These are phyloP conservation scores for Mesotaenium endlicherianum DNA, from an alignment of 139 green algal species.

Conservation along the genomic window DNA sequence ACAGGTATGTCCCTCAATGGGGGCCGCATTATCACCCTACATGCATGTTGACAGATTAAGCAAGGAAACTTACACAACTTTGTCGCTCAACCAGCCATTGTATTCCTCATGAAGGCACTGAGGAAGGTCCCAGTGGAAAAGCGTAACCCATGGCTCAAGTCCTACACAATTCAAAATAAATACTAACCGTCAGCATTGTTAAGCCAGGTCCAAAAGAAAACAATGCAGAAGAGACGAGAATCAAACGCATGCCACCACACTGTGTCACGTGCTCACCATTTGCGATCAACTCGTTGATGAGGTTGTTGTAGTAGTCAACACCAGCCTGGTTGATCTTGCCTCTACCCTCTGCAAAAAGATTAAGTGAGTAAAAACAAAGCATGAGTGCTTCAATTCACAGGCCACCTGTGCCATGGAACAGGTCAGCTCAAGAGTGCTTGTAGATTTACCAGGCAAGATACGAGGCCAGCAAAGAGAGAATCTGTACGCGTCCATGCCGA, in stretches of 20 bases:
- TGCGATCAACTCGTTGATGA: constrained; percentile 26
- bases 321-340: constrained; percentile 1
- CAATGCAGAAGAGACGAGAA: background rate
- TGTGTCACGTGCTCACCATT: background rate
- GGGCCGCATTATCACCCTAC: background rate
- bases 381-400: background rate
- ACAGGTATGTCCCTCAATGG: background rate
- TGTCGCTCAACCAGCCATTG: constrained; percentile 11
- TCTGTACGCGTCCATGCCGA: constrained; percentile 59
- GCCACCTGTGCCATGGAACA: background rate
- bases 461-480: constrained; percentile 56
- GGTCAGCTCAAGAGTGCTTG: background rate
- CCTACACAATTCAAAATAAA: background rate
- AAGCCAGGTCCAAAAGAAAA: background rate
- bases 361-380: background rate
- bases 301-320: constrained; percentile 28
- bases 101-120: constrained; percentile 3
- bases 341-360: constrained; percentile 1
- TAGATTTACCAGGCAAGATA: constrained; percentile 38
- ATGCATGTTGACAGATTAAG: background rate
- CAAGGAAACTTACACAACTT: background rate
- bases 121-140: constrained; percentile 38
- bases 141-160: background rate
- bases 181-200: no score
- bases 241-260: background rate